Conservation (phyloP, 768 basidiomycete genomes). For the Kwoniella dendrophila region DNA sequence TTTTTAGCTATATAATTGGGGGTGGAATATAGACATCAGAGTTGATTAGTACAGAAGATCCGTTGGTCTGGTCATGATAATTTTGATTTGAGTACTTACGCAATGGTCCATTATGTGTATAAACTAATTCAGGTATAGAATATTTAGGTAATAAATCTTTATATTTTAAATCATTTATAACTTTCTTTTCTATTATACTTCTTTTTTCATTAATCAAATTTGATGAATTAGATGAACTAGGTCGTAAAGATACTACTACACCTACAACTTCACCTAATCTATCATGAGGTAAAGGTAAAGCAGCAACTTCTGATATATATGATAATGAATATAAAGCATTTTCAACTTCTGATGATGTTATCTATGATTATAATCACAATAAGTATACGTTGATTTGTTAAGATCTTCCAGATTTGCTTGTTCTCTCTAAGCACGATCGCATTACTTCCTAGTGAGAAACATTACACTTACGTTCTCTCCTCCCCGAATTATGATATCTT, state of each 20-base stretch:
- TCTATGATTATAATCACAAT: conserved; percentile 20
- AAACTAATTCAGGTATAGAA: conserved; percentile 33
- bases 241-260: conserved; percentile 33
- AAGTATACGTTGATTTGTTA: not conserved
- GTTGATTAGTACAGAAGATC: not conserved
- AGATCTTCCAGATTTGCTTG: not conserved
- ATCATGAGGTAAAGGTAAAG: conserved; percentile 37
- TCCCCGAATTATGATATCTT: conserved; percentile 51
- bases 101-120: conserved; percentile 29
- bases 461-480: conserved; percentile 47
- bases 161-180: conserved; percentile 21
- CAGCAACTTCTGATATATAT: conserved; percentile 39
- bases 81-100: conserved; percentile 26
- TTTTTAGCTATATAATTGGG: conserved; percentile 32
- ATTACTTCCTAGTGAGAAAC: not conserved
- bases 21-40: not conserved
- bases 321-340: conserved; percentile 45
- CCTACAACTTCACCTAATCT: conserved; percentile 47
- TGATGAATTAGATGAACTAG: not conserved
- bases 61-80: not conserved
- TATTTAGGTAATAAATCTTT: conserved; percentile 25
- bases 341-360: conserved; percentile 44
- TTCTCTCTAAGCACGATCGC: too few relatives aligned
- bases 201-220: not conserved
- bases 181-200: conserved; percentile 20